Conservation (phyloP, 345 rosid species). For the Heritiera littoralis region DNA sequence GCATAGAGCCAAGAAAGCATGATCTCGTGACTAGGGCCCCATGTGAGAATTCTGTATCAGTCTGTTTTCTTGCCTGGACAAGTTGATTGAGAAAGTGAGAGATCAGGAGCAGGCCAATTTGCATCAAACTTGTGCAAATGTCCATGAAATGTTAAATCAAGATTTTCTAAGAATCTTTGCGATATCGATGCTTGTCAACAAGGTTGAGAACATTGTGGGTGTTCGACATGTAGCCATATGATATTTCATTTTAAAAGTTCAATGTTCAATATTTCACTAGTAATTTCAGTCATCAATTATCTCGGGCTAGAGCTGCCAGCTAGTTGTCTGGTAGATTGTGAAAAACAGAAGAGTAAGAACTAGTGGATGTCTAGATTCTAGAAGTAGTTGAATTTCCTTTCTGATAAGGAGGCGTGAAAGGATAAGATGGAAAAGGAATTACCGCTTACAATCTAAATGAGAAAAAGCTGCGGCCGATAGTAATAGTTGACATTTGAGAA, state of each 20-base stretch:
- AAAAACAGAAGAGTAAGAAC: too few relatives aligned
- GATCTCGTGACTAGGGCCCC: neutral
- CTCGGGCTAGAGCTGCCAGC: too few relatives aligned
- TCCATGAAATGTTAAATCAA: neutral
- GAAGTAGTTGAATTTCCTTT: too few relatives aligned
- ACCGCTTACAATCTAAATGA: too few relatives aligned
- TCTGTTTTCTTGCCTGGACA: neutral
- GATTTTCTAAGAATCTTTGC: neutral
- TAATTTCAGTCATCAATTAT: neutral
- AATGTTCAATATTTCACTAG: neutral
- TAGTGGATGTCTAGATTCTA: too few relatives aligned
- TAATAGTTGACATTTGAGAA: too few relatives aligned
- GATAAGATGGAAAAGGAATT: too few relatives aligned
- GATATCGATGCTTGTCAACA: neutral
- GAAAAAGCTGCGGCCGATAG: too few relatives aligned
- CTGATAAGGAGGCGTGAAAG: neutral
- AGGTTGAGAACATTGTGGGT: too few relatives aligned
- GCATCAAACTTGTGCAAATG: neutral
- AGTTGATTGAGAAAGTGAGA: neutral
- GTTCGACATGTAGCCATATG: neutral
- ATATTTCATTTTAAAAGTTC: neutral
- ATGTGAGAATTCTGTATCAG: neutral
- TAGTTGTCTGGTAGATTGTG: too few relatives aligned
- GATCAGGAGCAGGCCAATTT: neutral
- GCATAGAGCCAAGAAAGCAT: slow-evolving; percentile 9